Evolutionary conservation across 306 rosid genomes (phyloP), one percentile per base, ranked within the genome.

Genomic region (Vigna nakashimae): DNA sequence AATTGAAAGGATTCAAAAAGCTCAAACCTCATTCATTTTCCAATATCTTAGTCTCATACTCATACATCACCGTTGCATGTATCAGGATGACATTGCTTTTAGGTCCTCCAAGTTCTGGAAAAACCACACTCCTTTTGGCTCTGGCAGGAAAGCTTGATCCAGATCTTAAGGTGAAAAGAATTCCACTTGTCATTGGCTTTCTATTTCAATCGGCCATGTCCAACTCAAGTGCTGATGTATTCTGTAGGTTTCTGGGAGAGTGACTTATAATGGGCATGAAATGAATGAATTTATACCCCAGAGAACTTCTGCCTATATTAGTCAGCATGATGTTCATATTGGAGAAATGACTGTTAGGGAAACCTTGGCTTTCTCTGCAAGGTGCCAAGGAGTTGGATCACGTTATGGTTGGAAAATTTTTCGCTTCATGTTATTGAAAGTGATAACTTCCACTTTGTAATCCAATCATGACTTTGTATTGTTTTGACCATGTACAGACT

Each of bases 31-130:
- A 18, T 36, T 65, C 64, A n/a, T 56, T 36, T 46, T 45, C 38
- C 2, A 49, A 9, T 67, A 28, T 34, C 9, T 15, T 0, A 9
- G 18, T 55, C 78, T 49, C 6, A n/a, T 36, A 26, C 78, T 49
- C 6, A n/a, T 36, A 26, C 17, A 56, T 24, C 2, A 40, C n/a
- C 43, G 7, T 57, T 34, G 10, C 45, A 2, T 48, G 43, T 57
- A 24, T 6, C 68, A 85, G 92, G 82, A 86, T 93, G 92, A 91
- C 97, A 50, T 79, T 93, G 50, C 91, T 93, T 65, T 70, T 93
- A 81, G 98, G 97, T 74, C 93, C 97, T 77, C 98, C 97, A 45
- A 84, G 97, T 62, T 85, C 97, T 18, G 94, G 98, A 17, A 93
- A 91, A 82, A 93, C 97, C 36, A 91, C 98, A 6, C 55, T 93